Percentiles rank a stretch among this genome's conserved stretches.
Conservation (phyloP, 169 alveolate genomes). For the Plasmodium berghei region DNA sequence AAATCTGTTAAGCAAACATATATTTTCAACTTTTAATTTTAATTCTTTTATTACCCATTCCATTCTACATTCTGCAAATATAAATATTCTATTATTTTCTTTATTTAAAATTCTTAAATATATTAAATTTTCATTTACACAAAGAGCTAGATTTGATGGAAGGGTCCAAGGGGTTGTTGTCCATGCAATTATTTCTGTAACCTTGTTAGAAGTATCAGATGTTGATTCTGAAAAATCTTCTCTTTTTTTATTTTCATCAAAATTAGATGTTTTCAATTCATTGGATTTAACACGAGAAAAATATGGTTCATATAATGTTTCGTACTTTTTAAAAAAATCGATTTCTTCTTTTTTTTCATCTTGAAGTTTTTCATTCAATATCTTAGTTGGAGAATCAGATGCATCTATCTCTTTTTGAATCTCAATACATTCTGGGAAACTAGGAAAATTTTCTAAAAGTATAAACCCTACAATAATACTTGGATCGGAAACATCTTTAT, state of each 20-base stretch:
- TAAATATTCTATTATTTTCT: conserved; percentile 83
- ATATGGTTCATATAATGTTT: background rate
- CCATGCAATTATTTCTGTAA: conserved; percentile 94
- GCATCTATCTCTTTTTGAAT: conserved; percentile 3
- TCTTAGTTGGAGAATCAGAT: no score
- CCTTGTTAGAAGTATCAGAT: background rate
- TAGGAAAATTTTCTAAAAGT: conserved; percentile 17
- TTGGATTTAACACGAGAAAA: background rate
- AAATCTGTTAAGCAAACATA: conserved; percentile 85
- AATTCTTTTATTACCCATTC: conserved; percentile 86
- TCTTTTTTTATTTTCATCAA: background rate
- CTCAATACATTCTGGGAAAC: no score
- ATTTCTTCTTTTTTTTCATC: background rate
- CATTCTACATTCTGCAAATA: conserved; percentile 91
- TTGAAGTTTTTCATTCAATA: no score
- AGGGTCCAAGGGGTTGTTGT: conserved; percentile 99
- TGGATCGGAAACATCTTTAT: conserved; percentile 97
- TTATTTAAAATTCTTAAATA: conserved; percentile 90
- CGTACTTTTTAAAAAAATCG: conserved; percentile 78
- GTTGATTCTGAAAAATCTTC: background rate
- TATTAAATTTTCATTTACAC: conserved; percentile 93
- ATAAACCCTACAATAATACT: conserved; percentile 96
- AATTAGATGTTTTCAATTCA: background rate
- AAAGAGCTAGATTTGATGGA: conserved; percentile 97
- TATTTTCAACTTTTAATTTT: conserved; percentile 75